A percentile compares a stretch with the other conserved stretches of the same genome.
Evolutionary conservation across 2,329 filamentous ascomycete genomes (phyloP).

Genomic region (Penicillium brasilianum): DNA sequence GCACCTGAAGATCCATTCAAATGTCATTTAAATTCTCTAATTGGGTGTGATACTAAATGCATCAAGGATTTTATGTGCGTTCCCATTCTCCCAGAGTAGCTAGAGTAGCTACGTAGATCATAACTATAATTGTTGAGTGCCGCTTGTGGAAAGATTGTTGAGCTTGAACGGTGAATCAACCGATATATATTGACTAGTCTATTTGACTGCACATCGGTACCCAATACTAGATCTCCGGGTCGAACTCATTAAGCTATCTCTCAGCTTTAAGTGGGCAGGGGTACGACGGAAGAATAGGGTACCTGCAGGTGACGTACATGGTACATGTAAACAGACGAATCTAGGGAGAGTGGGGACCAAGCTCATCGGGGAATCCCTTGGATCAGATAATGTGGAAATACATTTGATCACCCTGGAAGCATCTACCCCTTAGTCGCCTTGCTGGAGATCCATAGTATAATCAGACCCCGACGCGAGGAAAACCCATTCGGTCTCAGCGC

Average conservation of each 20-base stretch:
- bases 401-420: slow-evolving; percentile 1
- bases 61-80: no score
- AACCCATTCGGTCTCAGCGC: background rate
- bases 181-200: background rate
- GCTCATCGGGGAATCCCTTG: slow-evolving; percentile 5
- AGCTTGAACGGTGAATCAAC: background rate
- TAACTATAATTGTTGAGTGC: background rate
- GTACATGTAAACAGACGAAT: slow-evolving; percentile 4
- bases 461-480: slow-evolving; percentile 1
- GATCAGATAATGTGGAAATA: background rate
- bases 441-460: background rate
- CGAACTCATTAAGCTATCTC: background rate
- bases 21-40: no score
- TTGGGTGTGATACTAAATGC: no score
- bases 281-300: slow-evolving; percentile 15
- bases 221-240: background rate
- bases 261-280: background rate
- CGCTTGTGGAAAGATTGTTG: background rate
- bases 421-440: slow-evolving; percentile 7
- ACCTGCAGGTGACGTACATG: slow-evolving; percentile 25
- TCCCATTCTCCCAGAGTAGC: background rate
- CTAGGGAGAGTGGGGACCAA: slow-evolving; percentile 11
- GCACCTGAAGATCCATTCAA: no score
- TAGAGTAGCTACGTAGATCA: background rate
- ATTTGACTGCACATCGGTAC: background rate